phyloP scores from a whole-genome alignment of 345 rosid genomes.

The Boechera retrofracta region DNA sequence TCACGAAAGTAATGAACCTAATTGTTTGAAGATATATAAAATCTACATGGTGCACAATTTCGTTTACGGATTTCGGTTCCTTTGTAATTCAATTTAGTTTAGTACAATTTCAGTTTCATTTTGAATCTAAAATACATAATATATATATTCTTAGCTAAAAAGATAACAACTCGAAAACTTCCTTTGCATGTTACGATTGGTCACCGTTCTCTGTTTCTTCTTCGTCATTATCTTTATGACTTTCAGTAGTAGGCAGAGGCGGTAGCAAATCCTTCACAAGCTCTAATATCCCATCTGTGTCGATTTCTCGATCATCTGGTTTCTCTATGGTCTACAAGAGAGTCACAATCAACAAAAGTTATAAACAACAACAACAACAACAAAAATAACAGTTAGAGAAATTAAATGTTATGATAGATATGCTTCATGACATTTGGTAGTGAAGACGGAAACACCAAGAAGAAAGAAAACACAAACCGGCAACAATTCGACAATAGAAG shows the following conservation, averaged over 20 bases:
- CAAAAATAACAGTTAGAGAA: neutral
- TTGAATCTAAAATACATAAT: neutral
- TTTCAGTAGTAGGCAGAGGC: slow-evolving; percentile 32
- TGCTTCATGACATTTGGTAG: slow-evolving; percentile 4
- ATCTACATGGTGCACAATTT: neutral
- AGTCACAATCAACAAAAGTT: neutral
- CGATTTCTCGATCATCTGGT: slow-evolving; percentile 15
- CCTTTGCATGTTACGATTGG: neutral
- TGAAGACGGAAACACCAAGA: neutral
- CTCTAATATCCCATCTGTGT: slow-evolving; percentile 31
- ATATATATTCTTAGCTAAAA: neutral
- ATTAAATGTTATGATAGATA: neutral
- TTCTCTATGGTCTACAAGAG: slow-evolving; percentile 45
- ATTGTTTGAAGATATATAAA: slow-evolving; percentile 7
- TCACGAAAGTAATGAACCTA: slow-evolving; percentile 24
- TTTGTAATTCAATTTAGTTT: neutral
- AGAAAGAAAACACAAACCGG: slow-evolving; percentile 51
- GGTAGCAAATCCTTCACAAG: slow-evolving; percentile 46
- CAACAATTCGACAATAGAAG: slow-evolving; percentile 55
- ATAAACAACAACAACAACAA: neutral
- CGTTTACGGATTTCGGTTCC: neutral
- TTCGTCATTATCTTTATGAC: neutral
- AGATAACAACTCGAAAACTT: neutral
- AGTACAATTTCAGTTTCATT: neutral
- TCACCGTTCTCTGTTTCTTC: slow-evolving; percentile 42